Evolutionary conservation across 352 stramenopile species (phyloP).

Genomic region (Aphanomyces stellatus): DNA sequence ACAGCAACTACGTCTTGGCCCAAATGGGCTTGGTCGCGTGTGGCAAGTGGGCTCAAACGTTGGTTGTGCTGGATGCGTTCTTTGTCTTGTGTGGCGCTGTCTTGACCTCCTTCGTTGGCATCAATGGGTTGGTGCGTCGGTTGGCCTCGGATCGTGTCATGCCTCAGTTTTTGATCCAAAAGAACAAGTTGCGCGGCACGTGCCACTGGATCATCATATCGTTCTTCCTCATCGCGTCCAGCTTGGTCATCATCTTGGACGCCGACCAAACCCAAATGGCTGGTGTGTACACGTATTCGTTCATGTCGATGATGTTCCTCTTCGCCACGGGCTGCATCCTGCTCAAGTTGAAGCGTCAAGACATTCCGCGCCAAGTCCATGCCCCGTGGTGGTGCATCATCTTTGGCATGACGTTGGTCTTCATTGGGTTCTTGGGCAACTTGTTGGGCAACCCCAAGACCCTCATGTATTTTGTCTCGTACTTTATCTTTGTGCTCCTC

Average conservation of each 20-base stretch:
- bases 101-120: constrained; percentile 85
- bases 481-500: constrained; percentile 56
- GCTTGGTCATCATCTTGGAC: constrained; percentile 66
- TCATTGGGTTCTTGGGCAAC: constrained; percentile 53
- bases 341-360: constrained; percentile 88
- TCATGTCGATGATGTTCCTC: constrained; percentile 86
- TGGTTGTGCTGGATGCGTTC: constrained; percentile 79
- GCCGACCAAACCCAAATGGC: constrained; percentile 75
- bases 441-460: constrained; percentile 60
- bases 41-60: constrained; percentile 29
- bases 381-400: constrained; percentile 78
- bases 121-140: constrained; percentile 69
- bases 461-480: constrained; percentile 76
- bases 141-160: constrained; percentile 72
- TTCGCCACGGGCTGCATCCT: constrained; percentile 88
- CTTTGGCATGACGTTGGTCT: constrained; percentile 61
- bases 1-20: constrained; percentile 68
- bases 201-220: constrained; percentile 79
- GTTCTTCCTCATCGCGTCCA: constrained; percentile 64
- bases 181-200: constrained; percentile 69
- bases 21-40: constrained; percentile 49
- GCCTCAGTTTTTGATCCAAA: constrained; percentile 43
- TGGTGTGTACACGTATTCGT: constrained; percentile 89
- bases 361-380: constrained; percentile 80
- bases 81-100: constrained; percentile 81